Conservation (phyloP, 306 rosid genomes). For the Citrullus amarus region DNA sequence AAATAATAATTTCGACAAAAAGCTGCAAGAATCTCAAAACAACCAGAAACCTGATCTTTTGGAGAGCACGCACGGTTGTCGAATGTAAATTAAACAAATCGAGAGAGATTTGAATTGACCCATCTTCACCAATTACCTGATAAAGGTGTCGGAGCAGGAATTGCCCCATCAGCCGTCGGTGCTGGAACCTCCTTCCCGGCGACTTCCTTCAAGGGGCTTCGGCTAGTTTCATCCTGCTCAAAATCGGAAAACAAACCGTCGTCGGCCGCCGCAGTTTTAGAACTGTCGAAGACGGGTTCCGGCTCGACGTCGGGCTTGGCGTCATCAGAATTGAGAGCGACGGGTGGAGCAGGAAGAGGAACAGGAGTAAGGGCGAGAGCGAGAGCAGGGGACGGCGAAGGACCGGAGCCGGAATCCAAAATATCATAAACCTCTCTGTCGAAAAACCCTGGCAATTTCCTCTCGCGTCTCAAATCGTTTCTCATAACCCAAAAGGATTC, state of each 20-base stretch:
- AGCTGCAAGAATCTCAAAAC: constrained; percentile 4
- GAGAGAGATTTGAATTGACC: not conserved
- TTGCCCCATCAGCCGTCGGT: constrained; percentile 4
- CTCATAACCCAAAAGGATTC: constrained; percentile 97
- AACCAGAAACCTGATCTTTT: not conserved
- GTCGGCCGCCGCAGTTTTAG: constrained; percentile 39
- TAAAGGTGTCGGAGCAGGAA: constrained; percentile 54
- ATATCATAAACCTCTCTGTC: constrained; percentile 84
- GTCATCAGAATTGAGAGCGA: constrained; percentile 9
- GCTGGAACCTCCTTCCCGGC: constrained; percentile 21
- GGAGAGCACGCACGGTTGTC: not conserved
- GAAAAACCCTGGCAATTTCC: constrained; percentile 81
- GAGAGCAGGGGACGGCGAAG: constrained; percentile 11
- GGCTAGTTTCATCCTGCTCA: constrained; percentile 57
- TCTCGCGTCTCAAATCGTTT: constrained; percentile 84
- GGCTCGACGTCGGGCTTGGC: constrained; percentile 17
- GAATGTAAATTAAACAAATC: constrained; percentile 1
- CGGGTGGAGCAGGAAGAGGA: constrained; percentile 1
- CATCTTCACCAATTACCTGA: constrained; percentile 35
- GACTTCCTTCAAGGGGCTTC: constrained; percentile 34
- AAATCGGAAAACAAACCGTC: constrained; percentile 72
- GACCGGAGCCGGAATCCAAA: constrained; percentile 46
- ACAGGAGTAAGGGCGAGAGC: constrained; percentile 14
- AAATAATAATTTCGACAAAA: not conserved
- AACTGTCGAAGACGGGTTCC: constrained; percentile 44